Evolutionary conservation across 23 red algal genomes (phyloP).

Genomic region (Cyanidium caldarium): DNA sequence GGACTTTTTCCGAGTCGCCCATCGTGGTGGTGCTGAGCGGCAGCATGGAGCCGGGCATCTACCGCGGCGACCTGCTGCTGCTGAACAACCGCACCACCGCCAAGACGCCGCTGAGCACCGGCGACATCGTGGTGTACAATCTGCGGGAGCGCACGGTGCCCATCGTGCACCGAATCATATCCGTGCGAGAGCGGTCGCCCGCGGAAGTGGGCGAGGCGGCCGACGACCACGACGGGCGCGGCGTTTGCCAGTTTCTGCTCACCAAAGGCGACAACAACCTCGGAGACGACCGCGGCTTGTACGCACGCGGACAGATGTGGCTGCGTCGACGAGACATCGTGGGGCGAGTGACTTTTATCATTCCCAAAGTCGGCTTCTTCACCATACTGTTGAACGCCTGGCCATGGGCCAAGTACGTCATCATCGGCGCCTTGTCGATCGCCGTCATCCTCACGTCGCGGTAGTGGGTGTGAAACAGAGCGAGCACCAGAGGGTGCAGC

Average conservation of each 20-base stretch:
- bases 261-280: conserved; percentile 95
- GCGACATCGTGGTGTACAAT: conserved; percentile 98
- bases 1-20: conserved; percentile 1
- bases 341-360: conserved; percentile 47
- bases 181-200: conserved; percentile 53
- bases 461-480: too few relatives aligned
- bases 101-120: conserved; percentile 34
- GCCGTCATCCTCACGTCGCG: background rate
- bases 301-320: conserved; percentile 47
- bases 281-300: conserved; percentile 75
- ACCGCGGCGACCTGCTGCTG: conserved; percentile 77
- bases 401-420: conserved; percentile 42
- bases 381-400: conserved; percentile 95
- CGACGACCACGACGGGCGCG: background rate
- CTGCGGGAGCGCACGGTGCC: conserved; percentile 64
- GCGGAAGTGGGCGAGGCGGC: conserved; percentile 8
- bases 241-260: background rate
- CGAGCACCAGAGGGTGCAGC: too few relatives aligned
- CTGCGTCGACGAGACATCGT: conserved; percentile 54
- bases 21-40: conserved; percentile 24
- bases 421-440: conserved; percentile 24
- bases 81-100: conserved; percentile 40
- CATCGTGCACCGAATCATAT: conserved; percentile 91
- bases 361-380: conserved; percentile 69
- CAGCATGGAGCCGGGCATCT: conserved; percentile 92